Conservation (phyloP, 768 basidiomycete genomes). For the Russula sp. region DNA sequence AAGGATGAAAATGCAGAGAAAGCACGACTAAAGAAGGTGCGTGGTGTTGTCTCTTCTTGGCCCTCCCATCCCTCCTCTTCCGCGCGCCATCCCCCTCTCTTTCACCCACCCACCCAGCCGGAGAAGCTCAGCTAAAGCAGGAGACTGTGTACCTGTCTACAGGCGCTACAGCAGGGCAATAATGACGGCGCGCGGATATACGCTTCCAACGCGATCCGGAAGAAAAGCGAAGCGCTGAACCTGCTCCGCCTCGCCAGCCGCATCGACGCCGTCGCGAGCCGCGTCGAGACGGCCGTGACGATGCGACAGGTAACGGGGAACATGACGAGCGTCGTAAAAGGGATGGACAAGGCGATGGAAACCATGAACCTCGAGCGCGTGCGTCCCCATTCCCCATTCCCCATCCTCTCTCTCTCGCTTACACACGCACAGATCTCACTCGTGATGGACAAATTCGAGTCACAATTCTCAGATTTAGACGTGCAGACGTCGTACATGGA, state of each 20-base stretch:
- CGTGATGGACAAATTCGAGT: conserved; percentile 99
- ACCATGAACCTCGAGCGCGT: conserved; percentile 98
- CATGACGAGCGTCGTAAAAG: conserved; percentile 93
- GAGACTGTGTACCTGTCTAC: background rate
- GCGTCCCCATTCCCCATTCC: conserved; percentile 31
- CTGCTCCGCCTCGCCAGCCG: conserved; percentile 83
- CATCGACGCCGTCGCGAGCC: conserved; percentile 93
- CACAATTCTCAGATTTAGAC: conserved; percentile 93
- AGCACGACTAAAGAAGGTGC: conserved; percentile 85
- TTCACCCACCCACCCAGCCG: background rate
- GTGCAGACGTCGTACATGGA: conserved; percentile 99
- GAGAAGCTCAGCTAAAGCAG: background rate
- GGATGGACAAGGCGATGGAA: conserved; percentile 99
- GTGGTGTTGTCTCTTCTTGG: no score
- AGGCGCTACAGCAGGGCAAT: conserved; percentile 97
- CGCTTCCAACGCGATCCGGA: conserved; percentile 95
- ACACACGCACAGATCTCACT: conserved; percentile 71
- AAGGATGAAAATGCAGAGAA: conserved; percentile 93
- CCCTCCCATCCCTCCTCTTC: background rate
- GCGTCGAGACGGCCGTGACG: conserved; percentile 97
- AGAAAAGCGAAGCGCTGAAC: conserved; percentile 93
- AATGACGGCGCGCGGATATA: conserved; percentile 97
- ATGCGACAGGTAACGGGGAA: conserved; percentile 95
- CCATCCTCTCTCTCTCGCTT: no score
- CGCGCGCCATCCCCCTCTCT: no score